Base-by-base conservation (phyloP, 2,329 filamentous ascomycete species). In the Diaporthe ampelina region DNA sequence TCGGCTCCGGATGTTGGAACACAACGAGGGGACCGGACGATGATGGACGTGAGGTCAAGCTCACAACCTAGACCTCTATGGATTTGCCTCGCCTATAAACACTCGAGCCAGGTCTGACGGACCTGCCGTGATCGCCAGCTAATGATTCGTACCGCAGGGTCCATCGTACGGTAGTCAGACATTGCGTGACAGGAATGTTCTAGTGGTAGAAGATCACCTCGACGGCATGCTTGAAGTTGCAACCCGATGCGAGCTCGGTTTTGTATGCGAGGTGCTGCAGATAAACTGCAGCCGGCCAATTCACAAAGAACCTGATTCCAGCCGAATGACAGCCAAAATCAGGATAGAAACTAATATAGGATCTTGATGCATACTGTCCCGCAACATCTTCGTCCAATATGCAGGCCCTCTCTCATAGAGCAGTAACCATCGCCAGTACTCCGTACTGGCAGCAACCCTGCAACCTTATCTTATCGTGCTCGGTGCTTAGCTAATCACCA, bases 1-100 rank as follows among this genome's bases (percentile, higher is more conserved):
- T 67, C 63, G 63, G 45, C 63, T 68, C 63, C 63, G 63, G 48
- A 37, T 8, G 45, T 26, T 37, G 63, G n/a, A 21, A 52, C 61
- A 11, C 52, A 7, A 7, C 32, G 45, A 37, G 35, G 48, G 35
- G 29, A 8, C 45, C 45, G 45, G 45, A 40, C n/a, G n/a, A 29
- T 68, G 15, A 54, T 40, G 3, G 40, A 48, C 24, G 29, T 52
- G 63, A 26, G 45, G 63, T 37, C 32, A n/a, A 21, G 48, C 48
- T 24, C 37, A n/a, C 29, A 54, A 40, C 32, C 48, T 35, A 37
- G 48, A 54, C 26, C n/a, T n/a, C 40, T 40, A n/a, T 52, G 63
- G 63, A 40, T 21, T 5, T 24, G 32, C 48, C 32, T 52, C 29
- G 32, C 45, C 19, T 17, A 10, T 24, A 29, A 50, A 32, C 50